Evolutionary conservation across 2,329 filamentous ascomycete genomes (phyloP), one percentile per base, ranked within the genome.

Genomic region (Knufia petricola): DNA sequence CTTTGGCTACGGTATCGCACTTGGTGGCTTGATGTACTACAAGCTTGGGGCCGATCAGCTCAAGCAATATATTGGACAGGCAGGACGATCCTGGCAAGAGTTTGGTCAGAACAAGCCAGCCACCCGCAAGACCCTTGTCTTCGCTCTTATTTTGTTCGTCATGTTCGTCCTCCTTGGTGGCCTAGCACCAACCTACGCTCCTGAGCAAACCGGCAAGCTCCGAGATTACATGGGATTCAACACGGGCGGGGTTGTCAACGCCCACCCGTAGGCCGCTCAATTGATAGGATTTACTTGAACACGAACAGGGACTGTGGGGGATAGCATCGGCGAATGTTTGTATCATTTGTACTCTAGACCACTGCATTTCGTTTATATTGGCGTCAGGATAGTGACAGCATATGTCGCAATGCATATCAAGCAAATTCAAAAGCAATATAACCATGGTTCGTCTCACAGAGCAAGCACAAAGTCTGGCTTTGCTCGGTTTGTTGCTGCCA

Each of bases 71-170:
- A 69, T 84, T 51, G 74, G 75, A 53, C 82, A 88, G 59, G 83
- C 76, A 48, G 75, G 76, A 62, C 84, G 87, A 64, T 78, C 82
- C 52, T 94, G 88, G 88, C 83, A 84, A 45, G 88, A 95, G 62
- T 88, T 92, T 59, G 88, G 88, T 50, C 79, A 79, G 59, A 76
- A 75, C 56, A 84, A 83, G 63, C 89, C 89, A 10, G 77, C 81
- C 40, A 73, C 85, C 60, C 85, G 88, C 70, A 89, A 90, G 71
- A 66, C 89, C 46, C 72, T 87, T 54, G 72, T 92, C 58, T 78
- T 90, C 52, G 77, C 73, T 45, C 67, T 76, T 21, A 74, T 77
- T 17, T 64, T 86, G 50, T 66, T 85, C 55, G 68, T 77, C 46
- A 67, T 90, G 58, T 82, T 92, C 66, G 65, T 86, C 56, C 66